These are phyloP conservation scores for Plenodomus lindquistii DNA, from an alignment of 2,329 filamentous ascomycete genomes.

Conservation along the genomic window DNA sequence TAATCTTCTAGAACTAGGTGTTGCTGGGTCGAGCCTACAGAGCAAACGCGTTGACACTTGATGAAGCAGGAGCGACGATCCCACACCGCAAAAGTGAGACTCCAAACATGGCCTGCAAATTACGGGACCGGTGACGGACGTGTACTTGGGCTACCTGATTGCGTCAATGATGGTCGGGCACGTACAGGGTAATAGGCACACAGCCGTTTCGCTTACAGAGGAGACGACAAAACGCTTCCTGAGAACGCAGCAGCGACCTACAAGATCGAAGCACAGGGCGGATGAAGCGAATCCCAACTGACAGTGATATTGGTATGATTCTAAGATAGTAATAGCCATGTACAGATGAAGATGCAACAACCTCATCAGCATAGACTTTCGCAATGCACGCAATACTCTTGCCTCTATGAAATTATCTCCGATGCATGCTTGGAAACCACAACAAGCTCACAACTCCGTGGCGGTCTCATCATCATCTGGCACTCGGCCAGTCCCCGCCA, in stretches of 20 bases:
- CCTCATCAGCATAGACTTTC: too few relatives aligned
- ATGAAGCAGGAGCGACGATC: conserved; percentile 1
- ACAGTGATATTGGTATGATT: too few relatives aligned
- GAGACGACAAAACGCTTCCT: background rate
- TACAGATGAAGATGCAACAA: too few relatives aligned
- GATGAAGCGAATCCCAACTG: too few relatives aligned
- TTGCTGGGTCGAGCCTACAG: conserved; percentile 5
- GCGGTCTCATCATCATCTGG: conserved; percentile 21
- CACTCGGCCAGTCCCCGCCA: conserved; percentile 24
- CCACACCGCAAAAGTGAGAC: background rate
- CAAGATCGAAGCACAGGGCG: too few relatives aligned
- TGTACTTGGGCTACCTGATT: background rate
- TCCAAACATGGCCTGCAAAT: background rate
- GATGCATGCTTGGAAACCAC: background rate
- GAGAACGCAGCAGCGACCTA: too few relatives aligned
- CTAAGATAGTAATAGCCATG: too few relatives aligned
- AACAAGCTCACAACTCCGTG: conserved; percentile 23
- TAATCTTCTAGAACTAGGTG: background rate
- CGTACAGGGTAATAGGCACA: background rate
- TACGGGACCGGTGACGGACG: background rate
- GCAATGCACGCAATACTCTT: too few relatives aligned
- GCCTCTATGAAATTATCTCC: too few relatives aligned
- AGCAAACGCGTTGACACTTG: background rate
- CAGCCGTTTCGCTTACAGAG: background rate
- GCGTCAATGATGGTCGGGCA: background rate